Evolutionary conservation across 1,284 basidiomycete species (phyloP).

Genomic region (Fomitopsis schrenkii): DNA sequence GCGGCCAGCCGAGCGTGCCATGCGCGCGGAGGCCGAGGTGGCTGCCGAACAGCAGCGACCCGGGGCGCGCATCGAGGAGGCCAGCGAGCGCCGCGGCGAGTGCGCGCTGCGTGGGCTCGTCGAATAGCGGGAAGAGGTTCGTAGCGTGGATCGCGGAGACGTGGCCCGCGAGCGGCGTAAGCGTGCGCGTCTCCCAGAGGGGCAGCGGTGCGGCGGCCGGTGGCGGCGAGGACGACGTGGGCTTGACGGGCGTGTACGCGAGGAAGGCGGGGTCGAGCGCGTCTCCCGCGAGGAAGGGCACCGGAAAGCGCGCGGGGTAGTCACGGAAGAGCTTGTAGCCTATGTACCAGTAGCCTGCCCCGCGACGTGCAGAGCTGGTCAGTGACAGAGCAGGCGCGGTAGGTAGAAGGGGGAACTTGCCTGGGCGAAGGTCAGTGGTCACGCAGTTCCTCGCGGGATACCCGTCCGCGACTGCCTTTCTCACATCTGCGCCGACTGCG

Average conservation of each 20-base stretch:
- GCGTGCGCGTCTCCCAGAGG: slow-evolving; percentile 30
- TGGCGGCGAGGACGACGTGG: slow-evolving; percentile 23
- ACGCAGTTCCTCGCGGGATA: slow-evolving; percentile 29
- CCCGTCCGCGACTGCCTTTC: slow-evolving; percentile 38
- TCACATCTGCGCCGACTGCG: slow-evolving; percentile 38
- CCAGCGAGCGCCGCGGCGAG: slow-evolving; percentile 37
- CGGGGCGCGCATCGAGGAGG: slow-evolving; percentile 34
- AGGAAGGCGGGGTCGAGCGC: slow-evolving; percentile 33
- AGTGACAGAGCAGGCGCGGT: too few species aligned
- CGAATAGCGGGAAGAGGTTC: slow-evolving; percentile 50
- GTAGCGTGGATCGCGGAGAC: slow-evolving; percentile 45
- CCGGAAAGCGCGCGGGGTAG: slow-evolving; percentile 34
- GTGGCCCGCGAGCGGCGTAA: slow-evolving; percentile 42
- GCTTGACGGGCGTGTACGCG: slow-evolving; percentile 14
- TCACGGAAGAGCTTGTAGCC: slow-evolving; percentile 27
- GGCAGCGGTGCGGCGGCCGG: slow-evolving; percentile 23
- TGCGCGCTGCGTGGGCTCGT: slow-evolving; percentile 35
- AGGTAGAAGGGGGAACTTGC: slow-evolving; percentile 22
- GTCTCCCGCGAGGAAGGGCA: slow-evolving; percentile 38
- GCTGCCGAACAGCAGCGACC: slow-evolving; percentile 33
- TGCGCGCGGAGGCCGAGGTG: background rate
- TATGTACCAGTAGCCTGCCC: slow-evolving; percentile 23
- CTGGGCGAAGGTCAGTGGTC: slow-evolving; percentile 30
- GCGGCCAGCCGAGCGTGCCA: too few species aligned
- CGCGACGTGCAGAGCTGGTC: slow-evolving; percentile 9